These are phyloP conservation scores for Lachancea kluyveri DNA, from an alignment of 805 yeast species.

Conservation along the genomic window DNA sequence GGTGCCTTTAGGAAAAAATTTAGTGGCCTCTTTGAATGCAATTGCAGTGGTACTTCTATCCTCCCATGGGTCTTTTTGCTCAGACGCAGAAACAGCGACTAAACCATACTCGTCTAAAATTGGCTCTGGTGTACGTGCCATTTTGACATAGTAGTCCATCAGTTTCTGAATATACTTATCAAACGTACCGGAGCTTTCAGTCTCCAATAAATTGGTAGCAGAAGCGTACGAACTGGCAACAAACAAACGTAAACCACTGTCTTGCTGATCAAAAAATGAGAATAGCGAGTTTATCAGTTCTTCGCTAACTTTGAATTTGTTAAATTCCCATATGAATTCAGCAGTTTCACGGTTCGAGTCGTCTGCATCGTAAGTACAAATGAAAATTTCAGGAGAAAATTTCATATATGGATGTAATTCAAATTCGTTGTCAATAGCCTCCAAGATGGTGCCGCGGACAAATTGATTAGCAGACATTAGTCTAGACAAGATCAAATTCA, in stretches of 20 bases:
- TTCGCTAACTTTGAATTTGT: slow-evolving; percentile 36
- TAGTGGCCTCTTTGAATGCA: slow-evolving; percentile 51
- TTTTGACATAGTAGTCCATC: slow-evolving; percentile 49
- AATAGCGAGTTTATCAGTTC: slow-evolving; percentile 41
- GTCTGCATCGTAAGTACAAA: slow-evolving; percentile 70
- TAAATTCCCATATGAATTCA: slow-evolving; percentile 80
- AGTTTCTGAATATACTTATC: slow-evolving; percentile 38
- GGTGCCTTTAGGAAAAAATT: slow-evolving; percentile 33
- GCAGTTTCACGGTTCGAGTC: slow-evolving; percentile 59
- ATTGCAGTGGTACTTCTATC: slow-evolving; percentile 76
- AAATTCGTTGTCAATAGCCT: slow-evolving; percentile 80
- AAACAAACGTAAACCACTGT: slow-evolving; percentile 66
- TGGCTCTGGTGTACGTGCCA: slow-evolving; percentile 70
- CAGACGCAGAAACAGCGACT: slow-evolving; percentile 52
- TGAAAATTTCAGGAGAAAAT: slow-evolving; percentile 67
- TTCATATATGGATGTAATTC: slow-evolving; percentile 36
- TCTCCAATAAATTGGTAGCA: slow-evolving; percentile 37
- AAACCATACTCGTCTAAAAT: slow-evolving; percentile 75
- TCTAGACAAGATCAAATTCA: slow-evolving; percentile 49
- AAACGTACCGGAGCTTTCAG: slow-evolving; percentile 24
- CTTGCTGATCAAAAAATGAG: slow-evolving; percentile 45
- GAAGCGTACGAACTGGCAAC: slow-evolving; percentile 59
- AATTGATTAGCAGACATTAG: slow-evolving; percentile 57
- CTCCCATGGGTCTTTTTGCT: slow-evolving; percentile 76
- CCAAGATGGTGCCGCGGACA: slow-evolving; percentile 75